Evolutionary conservation across 2,329 filamentous ascomycete species (phyloP).

Genomic region (Chaetomium strumarium): DNA sequence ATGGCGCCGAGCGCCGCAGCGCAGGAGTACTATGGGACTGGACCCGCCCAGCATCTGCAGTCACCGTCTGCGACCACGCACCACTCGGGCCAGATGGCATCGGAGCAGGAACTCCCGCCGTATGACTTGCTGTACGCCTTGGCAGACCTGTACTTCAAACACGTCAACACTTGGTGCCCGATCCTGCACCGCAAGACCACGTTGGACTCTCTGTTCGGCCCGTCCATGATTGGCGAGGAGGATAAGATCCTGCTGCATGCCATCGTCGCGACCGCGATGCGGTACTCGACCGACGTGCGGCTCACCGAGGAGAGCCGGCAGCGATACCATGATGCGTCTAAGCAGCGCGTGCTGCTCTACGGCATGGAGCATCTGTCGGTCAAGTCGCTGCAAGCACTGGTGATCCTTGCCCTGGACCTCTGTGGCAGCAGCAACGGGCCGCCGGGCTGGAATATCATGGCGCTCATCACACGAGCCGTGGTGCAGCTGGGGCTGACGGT

Average conservation of each 20-base stretch:
- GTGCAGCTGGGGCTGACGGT: constrained; percentile 83
- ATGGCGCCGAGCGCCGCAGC: constrained; percentile 38
- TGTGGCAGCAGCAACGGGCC: constrained; percentile 84
- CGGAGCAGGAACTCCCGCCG: constrained; percentile 65
- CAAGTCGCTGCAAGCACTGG: constrained; percentile 77
- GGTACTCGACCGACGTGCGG: constrained; percentile 72
- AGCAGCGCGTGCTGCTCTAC: constrained; percentile 80
- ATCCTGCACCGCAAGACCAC: constrained; percentile 83
- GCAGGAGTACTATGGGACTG: constrained; percentile 45
- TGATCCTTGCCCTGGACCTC: constrained; percentile 79
- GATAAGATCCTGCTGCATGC: constrained; percentile 80
- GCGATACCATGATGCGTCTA: constrained; percentile 73
- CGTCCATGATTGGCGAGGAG: constrained; percentile 68
- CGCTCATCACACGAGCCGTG: constrained; percentile 79
- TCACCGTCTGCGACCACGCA: constrained; percentile 53
- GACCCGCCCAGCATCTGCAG: constrained; percentile 39
- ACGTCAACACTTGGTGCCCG: constrained; percentile 80
- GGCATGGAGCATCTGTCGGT: constrained; percentile 87
- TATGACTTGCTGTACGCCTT: constrained; percentile 68
- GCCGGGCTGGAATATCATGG: constrained; percentile 86
- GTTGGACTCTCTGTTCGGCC: constrained; percentile 74
- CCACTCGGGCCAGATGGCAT: constrained; percentile 39
- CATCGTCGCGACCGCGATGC: constrained; percentile 80
- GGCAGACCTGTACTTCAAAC: constrained; percentile 72
- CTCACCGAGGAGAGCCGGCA: constrained; percentile 67